Evolutionary conservation across 2,329 filamentous ascomycete species (phyloP), one percentile per base, ranked within the genome.

Genomic region (Fusarium chuoi): DNA sequence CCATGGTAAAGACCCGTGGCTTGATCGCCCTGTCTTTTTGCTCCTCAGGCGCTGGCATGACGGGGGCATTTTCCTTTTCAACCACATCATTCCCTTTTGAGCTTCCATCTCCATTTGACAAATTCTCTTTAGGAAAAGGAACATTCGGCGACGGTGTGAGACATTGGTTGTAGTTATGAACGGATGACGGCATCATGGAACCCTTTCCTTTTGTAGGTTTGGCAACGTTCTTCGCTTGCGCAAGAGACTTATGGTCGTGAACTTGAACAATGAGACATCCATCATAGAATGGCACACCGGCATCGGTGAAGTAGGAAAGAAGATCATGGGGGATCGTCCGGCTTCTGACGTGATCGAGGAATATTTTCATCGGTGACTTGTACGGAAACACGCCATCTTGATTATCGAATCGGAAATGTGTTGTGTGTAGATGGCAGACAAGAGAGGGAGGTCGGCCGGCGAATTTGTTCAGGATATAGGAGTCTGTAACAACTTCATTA

Each of bases 311-410:
- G 75, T 96, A 92, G 54, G 93, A 90, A 17, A 98, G 85, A 80
- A 98, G 90, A 76, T 98, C 95, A 82, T 98, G 95, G 2, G 96
- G 96, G 41, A 99, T 87, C 0, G 94, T 97, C 64, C 92, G 90
- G 46, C 85, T 86, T 74, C 89, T 89, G 51, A 98, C 82, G 81
- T 98, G 95, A 75, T 97, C 91, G 42, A 98, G 86, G 75, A 92
- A 88, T 24, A 94, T 83, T 77, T 89, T 91, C 95, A 98, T 98
- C 30, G 96, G 95, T 26, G 95, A 98, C 78, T 94, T 94, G 83
- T 98, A 98, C 10, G 90, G 89, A 78, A 98, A 98, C 80, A 93
- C 96, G 79, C 95, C 94, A 82, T 98, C 95, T 82, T 98, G 96
- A 78, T 95, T 91, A 77, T 98, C 96, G 83, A 99, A 97, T 65